These are phyloP conservation scores for Pythium vanterpoolii DNA, from an alignment of 352 stramenopile genomes.

Conservation along the genomic window DNA sequence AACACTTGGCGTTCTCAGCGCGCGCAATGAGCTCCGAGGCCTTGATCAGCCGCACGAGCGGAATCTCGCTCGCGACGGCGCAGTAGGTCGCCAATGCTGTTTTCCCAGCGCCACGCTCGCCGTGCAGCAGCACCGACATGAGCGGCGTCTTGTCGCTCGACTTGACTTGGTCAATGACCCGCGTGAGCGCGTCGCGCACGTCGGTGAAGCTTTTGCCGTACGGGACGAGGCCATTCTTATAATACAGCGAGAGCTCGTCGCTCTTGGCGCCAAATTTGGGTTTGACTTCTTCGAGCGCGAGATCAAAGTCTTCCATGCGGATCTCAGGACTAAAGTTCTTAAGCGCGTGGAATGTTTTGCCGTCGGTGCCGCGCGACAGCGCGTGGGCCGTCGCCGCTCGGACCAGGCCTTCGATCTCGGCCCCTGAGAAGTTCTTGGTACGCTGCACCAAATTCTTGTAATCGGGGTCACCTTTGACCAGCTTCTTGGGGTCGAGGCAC, in stretches of 20 bases:
- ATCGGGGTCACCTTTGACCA: slow-evolving; percentile 58
- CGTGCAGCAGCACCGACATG: slow-evolving; percentile 97
- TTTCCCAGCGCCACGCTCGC: slow-evolving; percentile 93
- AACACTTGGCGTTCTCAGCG: slow-evolving; percentile 92
- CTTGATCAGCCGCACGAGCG: slow-evolving; percentile 97
- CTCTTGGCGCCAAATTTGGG: slow-evolving; percentile 96
- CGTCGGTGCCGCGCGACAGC: slow-evolving; percentile 75
- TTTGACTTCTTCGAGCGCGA: slow-evolving; percentile 94
- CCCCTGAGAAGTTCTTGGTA: slow-evolving; percentile 99
- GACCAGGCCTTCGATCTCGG: slow-evolving; percentile 98
- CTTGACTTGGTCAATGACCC: slow-evolving; percentile 94
- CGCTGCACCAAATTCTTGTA: slow-evolving; percentile 91
- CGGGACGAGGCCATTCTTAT: slow-evolving; percentile 96
- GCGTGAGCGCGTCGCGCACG: slow-evolving; percentile 88
- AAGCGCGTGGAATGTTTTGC: slow-evolving; percentile 80
- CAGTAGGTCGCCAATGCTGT: slow-evolving; percentile 97
- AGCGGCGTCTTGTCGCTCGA: slow-evolving; percentile 94
- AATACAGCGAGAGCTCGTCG: slow-evolving; percentile 94
- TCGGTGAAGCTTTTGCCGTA: slow-evolving; percentile 95
- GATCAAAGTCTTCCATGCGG: slow-evolving; percentile 93
- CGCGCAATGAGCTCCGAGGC: slow-evolving; percentile 97
- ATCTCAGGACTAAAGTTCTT: slow-evolving; percentile 78
- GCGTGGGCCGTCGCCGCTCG: slow-evolving; percentile 90
- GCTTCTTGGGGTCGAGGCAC: slow-evolving; percentile 64
- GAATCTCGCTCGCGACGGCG: slow-evolving; percentile 95